Conservation (phyloP, 2,329 filamentous ascomycete genomes). For the Cytospora chrysosperma region DNA sequence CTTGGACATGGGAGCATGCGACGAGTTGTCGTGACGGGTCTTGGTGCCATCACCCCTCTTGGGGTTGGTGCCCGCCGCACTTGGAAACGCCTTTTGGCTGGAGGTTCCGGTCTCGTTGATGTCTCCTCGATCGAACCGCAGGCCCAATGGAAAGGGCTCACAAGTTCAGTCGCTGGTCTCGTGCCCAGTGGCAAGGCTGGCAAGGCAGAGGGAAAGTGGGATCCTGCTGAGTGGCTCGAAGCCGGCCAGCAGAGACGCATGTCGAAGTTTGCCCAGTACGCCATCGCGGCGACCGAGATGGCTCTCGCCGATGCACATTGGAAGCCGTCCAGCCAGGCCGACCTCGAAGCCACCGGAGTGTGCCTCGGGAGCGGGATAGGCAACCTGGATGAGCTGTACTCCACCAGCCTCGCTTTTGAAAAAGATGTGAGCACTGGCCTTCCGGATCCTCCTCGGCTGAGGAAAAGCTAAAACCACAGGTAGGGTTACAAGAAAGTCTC, state of each 20-base stretch:
- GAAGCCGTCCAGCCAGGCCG: constrained; percentile 58
- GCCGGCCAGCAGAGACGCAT: constrained; percentile 67
- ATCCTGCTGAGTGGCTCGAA: constrained; percentile 53
- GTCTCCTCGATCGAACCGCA: constrained; percentile 59
- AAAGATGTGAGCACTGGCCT: constrained; percentile 57
- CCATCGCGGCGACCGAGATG: constrained; percentile 81
- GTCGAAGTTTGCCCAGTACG: constrained; percentile 91
- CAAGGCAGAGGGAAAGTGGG: constrained; percentile 47
- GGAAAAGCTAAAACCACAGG: constrained; percentile 22
- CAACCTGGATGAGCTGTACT: constrained; percentile 86
- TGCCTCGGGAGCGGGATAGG: constrained; percentile 95
- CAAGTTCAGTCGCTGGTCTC: constrained; percentile 81
- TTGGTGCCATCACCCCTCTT: constrained; percentile 79
- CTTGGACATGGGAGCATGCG: constrained; percentile 52
- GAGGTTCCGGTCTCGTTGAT: constrained; percentile 78
- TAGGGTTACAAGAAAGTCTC: constrained; percentile 92
- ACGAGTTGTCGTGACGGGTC: constrained; percentile 79
- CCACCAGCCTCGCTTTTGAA: constrained; percentile 75
- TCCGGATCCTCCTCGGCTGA: constrained; percentile 2
- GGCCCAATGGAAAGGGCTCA: constrained; percentile 66
- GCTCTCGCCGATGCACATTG: constrained; percentile 81
- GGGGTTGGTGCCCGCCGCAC: constrained; percentile 75
- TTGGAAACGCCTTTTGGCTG: constrained; percentile 78
- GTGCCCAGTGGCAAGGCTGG: constrained; percentile 56
- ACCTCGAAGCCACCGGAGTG: constrained; percentile 78